Conservation (phyloP, 2,329 filamentous ascomycete species). For the Lecanicillium sp. region DNA sequence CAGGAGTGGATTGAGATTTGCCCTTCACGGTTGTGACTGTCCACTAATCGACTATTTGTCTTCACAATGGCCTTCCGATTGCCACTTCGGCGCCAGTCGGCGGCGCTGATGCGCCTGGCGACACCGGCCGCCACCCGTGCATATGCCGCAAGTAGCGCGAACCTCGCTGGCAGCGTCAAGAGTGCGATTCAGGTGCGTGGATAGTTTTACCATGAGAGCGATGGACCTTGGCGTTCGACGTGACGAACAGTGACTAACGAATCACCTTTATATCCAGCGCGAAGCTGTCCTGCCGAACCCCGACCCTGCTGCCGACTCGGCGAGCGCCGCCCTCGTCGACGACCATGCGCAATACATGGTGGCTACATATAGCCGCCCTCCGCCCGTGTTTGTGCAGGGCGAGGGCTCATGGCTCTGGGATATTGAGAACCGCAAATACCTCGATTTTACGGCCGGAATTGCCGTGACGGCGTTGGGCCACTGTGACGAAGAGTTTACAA, state of each 20-base stretch:
- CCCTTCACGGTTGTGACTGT: too few relatives aligned
- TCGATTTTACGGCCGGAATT: slow-evolving; percentile 94
- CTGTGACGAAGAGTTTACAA: slow-evolving; percentile 70
- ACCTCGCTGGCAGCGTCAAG: slow-evolving; percentile 23
- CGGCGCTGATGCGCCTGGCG: slow-evolving; percentile 17
- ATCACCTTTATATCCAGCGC: slow-evolving; percentile 12
- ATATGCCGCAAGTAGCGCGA: slow-evolving; percentile 24
- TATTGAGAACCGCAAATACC: slow-evolving; percentile 77
- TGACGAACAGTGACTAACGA: too few relatives aligned
- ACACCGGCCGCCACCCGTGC: slow-evolving; percentile 15
- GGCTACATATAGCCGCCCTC: slow-evolving; percentile 84
- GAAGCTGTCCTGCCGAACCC: slow-evolving; percentile 48
- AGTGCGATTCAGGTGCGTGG: slow-evolving; percentile 27
- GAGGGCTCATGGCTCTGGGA: slow-evolving; percentile 87
- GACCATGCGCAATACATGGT: slow-evolving; percentile 86
- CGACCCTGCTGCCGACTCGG: slow-evolving; percentile 66
- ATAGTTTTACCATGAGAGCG: too few relatives aligned
- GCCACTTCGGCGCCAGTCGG: slow-evolving; percentile 30
- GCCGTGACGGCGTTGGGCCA: slow-evolving; percentile 92
- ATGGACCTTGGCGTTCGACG: too few relatives aligned
- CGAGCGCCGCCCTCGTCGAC: slow-evolving; percentile 65
- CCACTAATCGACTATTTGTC: too few relatives aligned
- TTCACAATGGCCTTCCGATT: slow-evolving; percentile 32
- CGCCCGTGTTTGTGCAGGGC: slow-evolving; percentile 83
- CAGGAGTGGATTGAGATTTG: too few relatives aligned